Percentiles rank a stretch among this genome's conserved stretches.
Evolutionary conservation across 768 basidiomycete species (phyloP).

Genomic region (Psilocybe sp.): DNA sequence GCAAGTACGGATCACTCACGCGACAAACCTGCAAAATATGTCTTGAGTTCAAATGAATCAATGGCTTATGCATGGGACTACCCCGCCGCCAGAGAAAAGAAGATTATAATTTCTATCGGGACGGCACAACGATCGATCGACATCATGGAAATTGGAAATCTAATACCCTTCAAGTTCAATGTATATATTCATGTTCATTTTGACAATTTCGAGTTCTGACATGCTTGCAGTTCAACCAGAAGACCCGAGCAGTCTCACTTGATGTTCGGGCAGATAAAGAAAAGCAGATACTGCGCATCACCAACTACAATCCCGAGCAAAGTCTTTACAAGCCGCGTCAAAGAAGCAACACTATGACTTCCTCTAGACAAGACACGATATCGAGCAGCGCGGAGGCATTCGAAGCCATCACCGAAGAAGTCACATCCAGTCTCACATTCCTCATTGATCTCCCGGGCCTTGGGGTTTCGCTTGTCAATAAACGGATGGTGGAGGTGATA

Average conservation of each 20-base stretch:
- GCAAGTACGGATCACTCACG: constrained; percentile 35
- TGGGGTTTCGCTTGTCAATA: constrained; percentile 89
- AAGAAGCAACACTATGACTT: constrained; percentile 40
- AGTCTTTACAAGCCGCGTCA: constrained; percentile 85
- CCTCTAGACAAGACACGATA: constrained; percentile 66
- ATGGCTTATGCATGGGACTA: constrained; percentile 90
- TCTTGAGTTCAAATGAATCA: constrained; percentile 50
- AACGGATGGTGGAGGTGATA: constrained; percentile 82
- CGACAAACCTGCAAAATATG: constrained; percentile 49
- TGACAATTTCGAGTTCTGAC: background rate
- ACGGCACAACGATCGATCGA: constrained; percentile 69
- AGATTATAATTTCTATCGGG: constrained; percentile 62
- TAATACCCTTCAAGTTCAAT: constrained; percentile 84
- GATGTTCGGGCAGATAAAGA: constrained; percentile 90
- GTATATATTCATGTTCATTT: constrained; percentile 37
- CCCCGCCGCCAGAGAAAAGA: constrained; percentile 82
- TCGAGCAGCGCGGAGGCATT: constrained; percentile 73
- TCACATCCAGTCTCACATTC: constrained; percentile 61
- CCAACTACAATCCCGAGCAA: constrained; percentile 78
- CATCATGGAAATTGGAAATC: constrained; percentile 92
- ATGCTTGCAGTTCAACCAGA: constrained; percentile 46
- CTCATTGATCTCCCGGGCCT: constrained; percentile 83
- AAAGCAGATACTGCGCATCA: constrained; percentile 82
- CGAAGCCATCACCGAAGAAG: constrained; percentile 80
- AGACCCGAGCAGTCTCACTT: constrained; percentile 70